Conservation (phyloP, 2,329 filamentous ascomycete genomes). For the Phoma sp. region DNA sequence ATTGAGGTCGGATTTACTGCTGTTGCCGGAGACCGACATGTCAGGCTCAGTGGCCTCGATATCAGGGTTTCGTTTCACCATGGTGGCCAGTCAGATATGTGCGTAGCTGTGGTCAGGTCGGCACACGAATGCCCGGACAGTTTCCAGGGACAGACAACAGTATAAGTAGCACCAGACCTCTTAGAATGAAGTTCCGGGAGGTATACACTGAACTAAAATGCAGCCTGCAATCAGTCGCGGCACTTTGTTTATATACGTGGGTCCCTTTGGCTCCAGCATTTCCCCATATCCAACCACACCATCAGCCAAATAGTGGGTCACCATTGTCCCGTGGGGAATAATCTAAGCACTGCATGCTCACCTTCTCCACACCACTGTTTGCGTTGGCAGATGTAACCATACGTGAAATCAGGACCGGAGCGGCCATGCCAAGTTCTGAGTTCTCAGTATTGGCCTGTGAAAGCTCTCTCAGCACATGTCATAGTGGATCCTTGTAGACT, state of each 20-base stretch:
- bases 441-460: slow-evolving; percentile 7
- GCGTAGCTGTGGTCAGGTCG: background rate
- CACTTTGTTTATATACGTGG: slow-evolving; percentile 11
- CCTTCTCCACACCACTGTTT: slow-evolving; percentile 19
- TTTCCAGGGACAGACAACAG: background rate
- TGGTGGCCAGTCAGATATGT: slow-evolving; percentile 7
- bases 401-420: slow-evolving; percentile 20
- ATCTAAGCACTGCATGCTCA: slow-evolving; percentile 17
- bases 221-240: background rate
- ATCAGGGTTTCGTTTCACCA: slow-evolving; percentile 33
- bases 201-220: background rate
- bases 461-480: slow-evolving; percentile 32
- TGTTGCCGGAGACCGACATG: slow-evolving; percentile 25
- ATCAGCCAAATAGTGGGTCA: background rate
- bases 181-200: background rate
- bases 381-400: slow-evolving; percentile 36
- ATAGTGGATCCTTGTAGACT: slow-evolving; percentile 30
- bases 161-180: background rate
- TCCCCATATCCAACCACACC: slow-evolving; percentile 3
- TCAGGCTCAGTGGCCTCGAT: slow-evolving; percentile 36
- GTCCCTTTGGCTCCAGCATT: slow-evolving; percentile 1
- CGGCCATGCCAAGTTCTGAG: slow-evolving; percentile 20
- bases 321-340: slow-evolving; percentile 8
- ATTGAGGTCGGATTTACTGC: slow-evolving; percentile 32
- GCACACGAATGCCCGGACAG: background rate